phyloP scores from a whole-genome alignment of 2,329 filamentous ascomycete species.

The Orbilia brochopaga region DNA sequence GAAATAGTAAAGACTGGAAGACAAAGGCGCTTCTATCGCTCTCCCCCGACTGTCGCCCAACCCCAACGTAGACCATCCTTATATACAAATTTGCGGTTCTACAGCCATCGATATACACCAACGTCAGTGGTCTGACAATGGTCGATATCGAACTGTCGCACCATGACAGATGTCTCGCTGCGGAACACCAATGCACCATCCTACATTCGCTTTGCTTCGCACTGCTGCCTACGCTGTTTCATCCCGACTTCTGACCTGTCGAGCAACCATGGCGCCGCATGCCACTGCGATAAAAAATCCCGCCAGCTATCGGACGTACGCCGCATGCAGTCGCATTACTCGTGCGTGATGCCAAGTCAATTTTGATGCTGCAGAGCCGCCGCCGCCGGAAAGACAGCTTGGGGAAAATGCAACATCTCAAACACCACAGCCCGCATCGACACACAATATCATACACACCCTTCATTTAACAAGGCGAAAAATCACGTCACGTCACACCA shows the following conservation, averaged over 20 bases:
- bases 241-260: no score
- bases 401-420: background rate
- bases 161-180: background rate
- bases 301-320: background rate
- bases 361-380: background rate
- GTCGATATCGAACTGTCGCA: background rate
- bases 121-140: background rate
- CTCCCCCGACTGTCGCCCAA: no score
- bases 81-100: no score
- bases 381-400: no score
- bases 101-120: no score
- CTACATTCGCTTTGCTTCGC: background rate
- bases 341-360: background rate
- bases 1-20: background rate
- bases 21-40: no score
- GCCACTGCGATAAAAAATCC: background rate
- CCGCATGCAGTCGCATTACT: no score
- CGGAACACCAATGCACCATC: background rate
- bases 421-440: background rate
- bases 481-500: constrained; percentile 23
- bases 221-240: background rate
- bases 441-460: background rate
- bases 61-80: no score
- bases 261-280: no score
- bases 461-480: no score